Evolutionary conservation across 805 yeast genomes (phyloP).

Genomic region (Brettanomyces nanus): DNA sequence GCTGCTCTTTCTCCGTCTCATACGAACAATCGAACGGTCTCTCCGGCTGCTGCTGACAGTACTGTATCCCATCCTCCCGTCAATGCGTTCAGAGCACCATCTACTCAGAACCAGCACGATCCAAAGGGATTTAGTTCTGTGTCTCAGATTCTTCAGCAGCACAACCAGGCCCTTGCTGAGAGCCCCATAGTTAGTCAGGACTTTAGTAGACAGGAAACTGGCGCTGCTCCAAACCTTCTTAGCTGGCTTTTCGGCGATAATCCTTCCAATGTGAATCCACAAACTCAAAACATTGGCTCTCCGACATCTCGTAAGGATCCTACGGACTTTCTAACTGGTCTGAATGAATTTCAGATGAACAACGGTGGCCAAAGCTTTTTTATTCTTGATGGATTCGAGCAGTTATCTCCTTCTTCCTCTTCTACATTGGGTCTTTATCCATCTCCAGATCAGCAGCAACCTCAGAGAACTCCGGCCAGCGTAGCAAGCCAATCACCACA

Average conservation of each 20-base stretch:
- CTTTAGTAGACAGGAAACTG: conserved; percentile 4
- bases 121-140: conserved; percentile 12
- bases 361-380: conserved; percentile 23
- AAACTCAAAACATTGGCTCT: neutral
- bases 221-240: conserved; percentile 16
- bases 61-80: neutral
- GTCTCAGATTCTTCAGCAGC: conserved; percentile 19
- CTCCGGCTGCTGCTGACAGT: neutral
- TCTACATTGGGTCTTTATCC: conserved; percentile 4
- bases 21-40: neutral
- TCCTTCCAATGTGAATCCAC: neutral
- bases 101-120: neutral
- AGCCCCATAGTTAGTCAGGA: conserved; percentile 2
- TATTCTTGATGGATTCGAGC: conserved; percentile 23
- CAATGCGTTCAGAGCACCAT: neutral
- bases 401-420: conserved; percentile 17
- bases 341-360: conserved; percentile 18
- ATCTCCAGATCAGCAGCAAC: neutral
- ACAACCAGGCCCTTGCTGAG: conserved; percentile 5
- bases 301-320: neutral
- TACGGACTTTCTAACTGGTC: conserved; percentile 12
- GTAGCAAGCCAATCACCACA: neutral
- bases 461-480: neutral
- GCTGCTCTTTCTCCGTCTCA: neutral
- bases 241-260: conserved; percentile 24